These are phyloP conservation scores for Irpex sp. DNA, from an alignment of 1,284 basidiomycete genomes.

Conservation along the genomic window DNA sequence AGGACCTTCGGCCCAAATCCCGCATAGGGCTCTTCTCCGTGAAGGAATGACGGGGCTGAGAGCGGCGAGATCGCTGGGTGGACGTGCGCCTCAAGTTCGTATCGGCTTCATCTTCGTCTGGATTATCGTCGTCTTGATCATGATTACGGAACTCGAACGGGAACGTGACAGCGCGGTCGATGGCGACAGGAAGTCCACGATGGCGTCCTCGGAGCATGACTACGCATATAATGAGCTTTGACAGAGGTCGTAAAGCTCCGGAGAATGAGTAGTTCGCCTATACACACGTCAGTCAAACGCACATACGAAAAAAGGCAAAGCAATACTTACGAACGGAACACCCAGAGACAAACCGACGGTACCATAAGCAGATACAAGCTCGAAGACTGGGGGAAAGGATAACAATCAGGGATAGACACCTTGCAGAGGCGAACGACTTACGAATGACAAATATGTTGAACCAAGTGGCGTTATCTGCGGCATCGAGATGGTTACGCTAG, in stretches of 20 bases:
- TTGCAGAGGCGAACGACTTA: slow-evolving; percentile 30
- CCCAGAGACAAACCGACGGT: slow-evolving; percentile 84
- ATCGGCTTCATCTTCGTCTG: neutral
- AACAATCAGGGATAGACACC: neutral
- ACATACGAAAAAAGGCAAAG: neutral
- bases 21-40: neutral
- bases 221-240: slow-evolving; percentile 80
- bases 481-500: slow-evolving; percentile 36
- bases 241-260: slow-evolving; percentile 76
- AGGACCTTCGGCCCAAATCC: slow-evolving; percentile 5
- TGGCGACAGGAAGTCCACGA: slow-evolving; percentile 84
- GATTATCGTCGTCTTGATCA: slow-evolving; percentile 32
- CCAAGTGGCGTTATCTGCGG: slow-evolving; percentile 52
- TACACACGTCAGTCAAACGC: neutral
- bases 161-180: slow-evolving; percentile 84
- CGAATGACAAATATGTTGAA: slow-evolving; percentile 79
- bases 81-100: neutral
- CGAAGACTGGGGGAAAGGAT: slow-evolving; percentile 56
- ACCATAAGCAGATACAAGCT: slow-evolving; percentile 89
- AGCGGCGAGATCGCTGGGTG: neutral
- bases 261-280: slow-evolving; percentile 78
- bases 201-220: slow-evolving; percentile 96
- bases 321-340: slow-evolving; percentile 50
- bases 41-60: neutral
- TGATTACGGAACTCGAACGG: slow-evolving; percentile 49